A percentile compares a stretch with the other conserved stretches of the same genome.
phyloP scores from a whole-genome alignment of 1,284 basidiomycete species.

The Rhodotorula sp. region DNA sequence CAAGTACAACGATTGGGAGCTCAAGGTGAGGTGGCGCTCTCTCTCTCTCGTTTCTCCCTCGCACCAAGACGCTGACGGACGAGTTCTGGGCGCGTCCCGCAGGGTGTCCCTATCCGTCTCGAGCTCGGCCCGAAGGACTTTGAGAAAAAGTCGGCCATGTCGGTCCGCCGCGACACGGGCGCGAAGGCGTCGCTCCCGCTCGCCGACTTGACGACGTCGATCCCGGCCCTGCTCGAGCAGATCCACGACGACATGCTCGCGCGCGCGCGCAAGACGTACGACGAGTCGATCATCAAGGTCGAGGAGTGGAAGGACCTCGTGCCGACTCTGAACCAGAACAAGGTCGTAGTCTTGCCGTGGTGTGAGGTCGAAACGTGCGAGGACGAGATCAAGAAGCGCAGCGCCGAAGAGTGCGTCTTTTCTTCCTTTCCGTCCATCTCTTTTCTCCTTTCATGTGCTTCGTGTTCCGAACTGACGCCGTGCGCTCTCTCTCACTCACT shows the following conservation, averaged over 20 bases:
- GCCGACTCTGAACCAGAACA: slow-evolving; percentile 83
- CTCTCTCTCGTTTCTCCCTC: not conserved
- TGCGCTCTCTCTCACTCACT: not conserved
- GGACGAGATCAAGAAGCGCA: slow-evolving; percentile 96
- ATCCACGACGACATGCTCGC: slow-evolving; percentile 90
- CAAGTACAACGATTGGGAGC: slow-evolving; percentile 99
- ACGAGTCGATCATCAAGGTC: slow-evolving; percentile 69
- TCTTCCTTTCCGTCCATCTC: not conserved
- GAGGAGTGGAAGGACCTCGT: slow-evolving; percentile 90
- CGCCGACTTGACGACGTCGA: slow-evolving; percentile 59
- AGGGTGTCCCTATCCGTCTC: slow-evolving; percentile 94
- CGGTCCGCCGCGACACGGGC: slow-evolving; percentile 85
- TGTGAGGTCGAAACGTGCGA: slow-evolving; percentile 93
- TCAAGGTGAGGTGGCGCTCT: slow-evolving; percentile 62
- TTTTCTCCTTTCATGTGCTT: not conserved
- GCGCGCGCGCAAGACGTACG: slow-evolving; percentile 73
- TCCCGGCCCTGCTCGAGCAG: slow-evolving; percentile 70
- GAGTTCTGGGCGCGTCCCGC: not conserved
- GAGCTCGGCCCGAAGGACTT: slow-evolving; percentile 96
- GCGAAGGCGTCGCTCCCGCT: slow-evolving; percentile 72
- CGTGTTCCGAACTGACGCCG: not conserved
- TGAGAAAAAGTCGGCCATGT: slow-evolving; percentile 74
- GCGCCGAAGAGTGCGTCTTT: slow-evolving; percentile 71
- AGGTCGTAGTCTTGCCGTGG: slow-evolving; percentile 90
- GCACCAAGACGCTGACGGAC: not conserved